phyloP scores from a whole-genome alignment of 2,329 filamentous ascomycete species.

The Sarocladiaceae sp. region DNA sequence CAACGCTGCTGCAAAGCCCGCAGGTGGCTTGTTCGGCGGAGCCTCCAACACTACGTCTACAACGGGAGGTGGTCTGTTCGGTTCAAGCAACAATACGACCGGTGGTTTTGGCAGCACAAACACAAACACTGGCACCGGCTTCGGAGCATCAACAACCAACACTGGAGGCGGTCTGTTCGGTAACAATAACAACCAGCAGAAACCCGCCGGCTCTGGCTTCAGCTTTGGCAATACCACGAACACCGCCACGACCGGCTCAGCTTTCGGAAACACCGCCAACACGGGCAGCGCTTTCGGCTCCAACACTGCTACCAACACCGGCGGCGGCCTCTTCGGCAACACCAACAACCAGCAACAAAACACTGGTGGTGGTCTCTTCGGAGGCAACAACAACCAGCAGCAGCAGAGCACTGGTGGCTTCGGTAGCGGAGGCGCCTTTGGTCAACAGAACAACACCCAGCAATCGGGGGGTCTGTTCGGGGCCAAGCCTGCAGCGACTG shows the following conservation, averaged over 20 bases:
- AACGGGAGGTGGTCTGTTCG: constrained; percentile 28
- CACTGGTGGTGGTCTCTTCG: constrained; percentile 39
- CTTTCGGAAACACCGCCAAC: constrained; percentile 1
- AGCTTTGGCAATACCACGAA: constrained; percentile 45
- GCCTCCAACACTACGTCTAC: constrained; percentile 15
- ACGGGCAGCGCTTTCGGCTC: constrained; percentile 39
- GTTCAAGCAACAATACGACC: constrained; percentile 15
- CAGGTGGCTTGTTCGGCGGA: constrained; percentile 44
- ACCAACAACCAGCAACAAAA: constrained; percentile 25
- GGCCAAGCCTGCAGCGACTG: constrained; percentile 13
- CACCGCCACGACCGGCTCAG: constrained; percentile 25
- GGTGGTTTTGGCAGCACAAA: constrained; percentile 18
- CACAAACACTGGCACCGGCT: too few relatives aligned
- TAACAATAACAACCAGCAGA: constrained; percentile 29
- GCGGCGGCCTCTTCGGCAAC: constrained; percentile 35
- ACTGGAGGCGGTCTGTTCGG: constrained; percentile 30
- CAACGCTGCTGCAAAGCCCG: constrained; percentile 14
- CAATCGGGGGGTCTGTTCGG: constrained; percentile 52
- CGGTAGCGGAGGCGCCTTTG: constrained; percentile 35
- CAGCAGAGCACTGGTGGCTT: constrained; percentile 46
- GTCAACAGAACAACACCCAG: constrained; percentile 29
- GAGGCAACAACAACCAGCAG: constrained; percentile 29
- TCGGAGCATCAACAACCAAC: constrained; percentile 19
- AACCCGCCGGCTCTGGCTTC: constrained; percentile 34
- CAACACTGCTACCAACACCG: constrained; percentile 24